Conservation (phyloP, 208 protist genomes). For the Acanthamoeba healyi region DNA sequence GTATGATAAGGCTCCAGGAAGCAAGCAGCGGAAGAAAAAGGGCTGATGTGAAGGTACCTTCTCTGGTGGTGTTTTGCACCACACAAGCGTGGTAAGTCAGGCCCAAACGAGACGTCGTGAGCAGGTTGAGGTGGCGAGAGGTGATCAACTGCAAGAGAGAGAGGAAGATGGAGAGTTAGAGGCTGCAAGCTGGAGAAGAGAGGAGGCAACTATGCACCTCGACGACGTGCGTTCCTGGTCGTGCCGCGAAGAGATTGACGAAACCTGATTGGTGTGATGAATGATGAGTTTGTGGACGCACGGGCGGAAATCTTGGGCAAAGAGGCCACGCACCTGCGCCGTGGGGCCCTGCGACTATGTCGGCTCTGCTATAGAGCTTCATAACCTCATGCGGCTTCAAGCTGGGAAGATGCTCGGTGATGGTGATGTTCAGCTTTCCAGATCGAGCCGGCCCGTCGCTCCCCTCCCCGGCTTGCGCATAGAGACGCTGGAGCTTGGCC, state of each 20-base stretch:
- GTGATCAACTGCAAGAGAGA: conserved; percentile 22
- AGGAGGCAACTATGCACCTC: conserved; percentile 6
- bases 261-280: not conserved
- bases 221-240: conserved; percentile 49
- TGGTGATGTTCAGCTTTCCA: not conserved
- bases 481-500: not conserved
- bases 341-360: conserved; percentile 63
- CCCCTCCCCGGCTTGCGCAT: not conserved
- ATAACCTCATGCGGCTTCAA: not conserved
- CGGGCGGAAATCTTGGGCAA: not conserved
- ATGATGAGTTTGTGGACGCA: not conserved
- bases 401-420: not conserved
- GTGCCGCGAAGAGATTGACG: conserved; percentile 31
- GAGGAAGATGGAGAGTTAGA: not conserved
- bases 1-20: not conserved
- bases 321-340: not conserved
- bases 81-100: conserved; percentile 40
- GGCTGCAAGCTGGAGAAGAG: not conserved
- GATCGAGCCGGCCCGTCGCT: no score
- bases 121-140: conserved; percentile 48
- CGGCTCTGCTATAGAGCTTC: not conserved
- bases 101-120: not conserved
- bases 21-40: not conserved
- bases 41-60: not conserved
- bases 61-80: not conserved